Conservation (phyloP, 2,329 filamentous ascomycete species). For the Alternaria tenuissima region DNA sequence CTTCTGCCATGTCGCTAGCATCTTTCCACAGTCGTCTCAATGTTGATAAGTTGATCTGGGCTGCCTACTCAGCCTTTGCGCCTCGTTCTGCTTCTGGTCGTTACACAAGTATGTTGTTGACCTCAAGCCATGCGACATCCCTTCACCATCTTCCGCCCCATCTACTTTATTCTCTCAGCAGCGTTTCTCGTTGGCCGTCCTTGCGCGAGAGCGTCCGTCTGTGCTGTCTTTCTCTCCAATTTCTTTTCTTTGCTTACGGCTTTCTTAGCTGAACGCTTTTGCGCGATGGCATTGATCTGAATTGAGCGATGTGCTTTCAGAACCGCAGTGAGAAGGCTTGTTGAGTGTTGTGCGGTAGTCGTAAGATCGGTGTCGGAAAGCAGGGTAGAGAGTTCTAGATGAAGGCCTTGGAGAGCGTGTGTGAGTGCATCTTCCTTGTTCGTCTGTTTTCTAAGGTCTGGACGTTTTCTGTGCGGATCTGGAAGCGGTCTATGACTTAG, state of each 20-base stretch:
- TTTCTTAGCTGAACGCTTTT: background rate
- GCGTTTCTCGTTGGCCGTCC: background rate
- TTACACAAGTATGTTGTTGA: background rate
- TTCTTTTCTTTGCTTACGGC: background rate
- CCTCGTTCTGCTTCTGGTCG: slow-evolving; percentile 1
- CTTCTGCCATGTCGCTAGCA: background rate
- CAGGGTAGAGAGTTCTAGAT: slow-evolving; percentile 1
- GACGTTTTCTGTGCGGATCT: slow-evolving; percentile 11
- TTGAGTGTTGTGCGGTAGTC: background rate
- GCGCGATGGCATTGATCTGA: background rate
- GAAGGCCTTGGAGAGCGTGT: slow-evolving; percentile 6
- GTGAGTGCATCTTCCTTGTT: background rate
- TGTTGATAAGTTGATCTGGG: background rate
- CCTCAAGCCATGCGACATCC: too few species aligned
- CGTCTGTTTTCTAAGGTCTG: background rate
- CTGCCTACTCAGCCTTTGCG: background rate
- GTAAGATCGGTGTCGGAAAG: slow-evolving; percentile 5
- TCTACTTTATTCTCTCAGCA: background rate
- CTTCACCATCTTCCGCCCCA: background rate
- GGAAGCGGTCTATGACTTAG: slow-evolving; percentile 12
- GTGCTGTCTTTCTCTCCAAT: background rate
- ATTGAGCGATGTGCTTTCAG: slow-evolving; percentile 5
- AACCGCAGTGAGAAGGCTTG: background rate
- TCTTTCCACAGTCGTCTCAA: background rate
- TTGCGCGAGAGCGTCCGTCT: background rate